These are phyloP conservation scores for Erigeron philadelphicus DNA, from an alignment of 140 eudicot genomes.

Conservation along the genomic window DNA sequence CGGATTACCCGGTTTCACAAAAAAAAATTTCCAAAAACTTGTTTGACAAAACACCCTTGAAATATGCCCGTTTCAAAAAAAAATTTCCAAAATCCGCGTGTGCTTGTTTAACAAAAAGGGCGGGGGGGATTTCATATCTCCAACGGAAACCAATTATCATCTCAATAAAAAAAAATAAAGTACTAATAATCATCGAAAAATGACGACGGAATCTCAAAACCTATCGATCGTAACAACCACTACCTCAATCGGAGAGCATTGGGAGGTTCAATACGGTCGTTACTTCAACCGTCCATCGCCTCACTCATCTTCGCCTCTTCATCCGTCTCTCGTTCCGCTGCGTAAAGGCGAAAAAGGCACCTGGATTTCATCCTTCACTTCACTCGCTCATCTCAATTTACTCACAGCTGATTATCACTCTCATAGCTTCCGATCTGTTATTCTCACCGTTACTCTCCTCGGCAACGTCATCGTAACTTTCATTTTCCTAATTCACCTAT, in stretches of 20 bases:
- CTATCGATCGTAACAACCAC: conserved; percentile 19
- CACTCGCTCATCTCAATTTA: conserved; percentile 38
- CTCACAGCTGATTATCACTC: conserved; percentile 23
- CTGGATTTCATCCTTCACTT: conserved; percentile 48
- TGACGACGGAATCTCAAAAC: conserved; percentile 17
- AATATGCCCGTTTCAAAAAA: no score
- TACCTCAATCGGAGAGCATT: conserved; percentile 36
- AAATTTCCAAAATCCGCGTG: no score
- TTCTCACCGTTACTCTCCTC: conserved; percentile 42
- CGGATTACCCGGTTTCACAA: no score
- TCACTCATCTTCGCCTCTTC: conserved; percentile 19
- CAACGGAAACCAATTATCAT: conserved; percentile 5
- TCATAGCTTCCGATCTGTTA: conserved; percentile 11
- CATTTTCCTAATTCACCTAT: no score
- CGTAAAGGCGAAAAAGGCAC: conserved; percentile 17
- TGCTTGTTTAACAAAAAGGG: background rate
- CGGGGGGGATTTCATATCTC: conserved; percentile 26
- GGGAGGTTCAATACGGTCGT: conserved; percentile 58
- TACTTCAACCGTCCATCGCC: conserved; percentile 43
- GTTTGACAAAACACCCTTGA: no score
- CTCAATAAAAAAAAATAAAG: no score
- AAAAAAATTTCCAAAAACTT: no score
- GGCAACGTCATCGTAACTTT: conserved; percentile 42
- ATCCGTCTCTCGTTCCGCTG: conserved; percentile 38
- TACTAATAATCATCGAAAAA: background rate